Evolutionary conservation across 257 asterid genomes (phyloP), one percentile per base, ranked within the genome.

Genomic region (Mitragyna speciosa): DNA sequence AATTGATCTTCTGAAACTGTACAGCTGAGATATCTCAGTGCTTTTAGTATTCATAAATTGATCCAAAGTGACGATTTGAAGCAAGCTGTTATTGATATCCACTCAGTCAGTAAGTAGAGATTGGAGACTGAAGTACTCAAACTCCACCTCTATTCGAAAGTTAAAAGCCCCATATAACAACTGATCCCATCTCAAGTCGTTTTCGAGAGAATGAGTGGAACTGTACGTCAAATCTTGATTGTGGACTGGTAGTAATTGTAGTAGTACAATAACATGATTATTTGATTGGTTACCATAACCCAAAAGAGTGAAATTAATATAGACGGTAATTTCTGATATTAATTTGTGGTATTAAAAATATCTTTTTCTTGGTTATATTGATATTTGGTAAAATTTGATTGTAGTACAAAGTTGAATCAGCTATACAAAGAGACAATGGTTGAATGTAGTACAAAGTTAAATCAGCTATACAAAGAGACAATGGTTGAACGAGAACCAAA

Each of bases 111-210:
- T n/a, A 16, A 36, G n/a, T n/a, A 16, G 72, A 12, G 72, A 68
- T 19, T 68, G 72, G 72, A 68, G 36, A 68, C 1, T 31, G 70
- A 28, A 65, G 30, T 30, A 30, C 33, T 63, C 33, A 17, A 17
- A 59, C 68, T 26, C 68, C 70, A 28, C 28, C 20, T 26, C 49
- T 45, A 1, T 56, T 56, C 63, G 19, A 0, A 56, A 17, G 3
- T 36, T 36, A 1, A 1, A 1, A 36, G 4, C 3, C 19, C 72
- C 20, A 67, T 41, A 12, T 17, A 17, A 67, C 47, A 15, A 17
- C 72, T 67, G 51, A 49, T 73, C 66, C 17, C 77, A 12, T 71
- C 76, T 72, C 63, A 45, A 47, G 76, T 72, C 76, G 76, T 72
- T 72, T 72, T 72, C 76, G 6, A 31, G 72, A 66, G 72, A 66